These are phyloP conservation scores for Stemphylium beticola DNA, from an alignment of 2,329 filamentous ascomycete species.

Conservation along the genomic window DNA sequence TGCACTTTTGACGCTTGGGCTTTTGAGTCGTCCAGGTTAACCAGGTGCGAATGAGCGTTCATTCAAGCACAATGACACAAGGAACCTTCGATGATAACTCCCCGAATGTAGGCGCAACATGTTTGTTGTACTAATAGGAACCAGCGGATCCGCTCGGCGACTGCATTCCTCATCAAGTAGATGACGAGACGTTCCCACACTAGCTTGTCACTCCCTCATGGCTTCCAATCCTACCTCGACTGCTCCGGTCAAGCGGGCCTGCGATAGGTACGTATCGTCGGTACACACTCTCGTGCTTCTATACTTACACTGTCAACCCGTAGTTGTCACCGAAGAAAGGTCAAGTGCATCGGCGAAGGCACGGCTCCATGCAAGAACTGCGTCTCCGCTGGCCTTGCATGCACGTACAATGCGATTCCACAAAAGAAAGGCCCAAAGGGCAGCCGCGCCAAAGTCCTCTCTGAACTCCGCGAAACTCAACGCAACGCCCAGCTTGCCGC, in stretches of 20 bases:
- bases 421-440: slow-evolving; percentile 70
- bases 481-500: slow-evolving; percentile 54
- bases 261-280: slow-evolving; percentile 47
- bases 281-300: slow-evolving; percentile 11
- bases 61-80: slow-evolving; percentile 45
- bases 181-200: slow-evolving; percentile 30
- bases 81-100: slow-evolving; percentile 33
- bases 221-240: slow-evolving; percentile 41
- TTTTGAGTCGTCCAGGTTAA: slow-evolving; percentile 41
- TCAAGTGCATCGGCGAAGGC: slow-evolving; percentile 59
- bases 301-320: slow-evolving; percentile 14
- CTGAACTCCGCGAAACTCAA: slow-evolving; percentile 63
- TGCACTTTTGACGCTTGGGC: slow-evolving; percentile 45
- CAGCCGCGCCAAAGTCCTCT: slow-evolving; percentile 67
- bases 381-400: slow-evolving; percentile 63
- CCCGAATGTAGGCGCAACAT: slow-evolving; percentile 39
- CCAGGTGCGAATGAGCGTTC: slow-evolving; percentile 40
- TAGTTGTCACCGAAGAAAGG: slow-evolving; percentile 57
- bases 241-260: slow-evolving; percentile 50
- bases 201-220: slow-evolving; percentile 33
- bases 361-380: slow-evolving; percentile 66
- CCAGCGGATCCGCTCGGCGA: slow-evolving; percentile 35
- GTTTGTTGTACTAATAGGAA: slow-evolving; percentile 38
- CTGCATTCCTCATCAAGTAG: slow-evolving; percentile 28
- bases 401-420: slow-evolving; percentile 69